phyloP scores from a whole-genome alignment of 768 basidiomycete genomes.

The Tulasnella sp. region DNA sequence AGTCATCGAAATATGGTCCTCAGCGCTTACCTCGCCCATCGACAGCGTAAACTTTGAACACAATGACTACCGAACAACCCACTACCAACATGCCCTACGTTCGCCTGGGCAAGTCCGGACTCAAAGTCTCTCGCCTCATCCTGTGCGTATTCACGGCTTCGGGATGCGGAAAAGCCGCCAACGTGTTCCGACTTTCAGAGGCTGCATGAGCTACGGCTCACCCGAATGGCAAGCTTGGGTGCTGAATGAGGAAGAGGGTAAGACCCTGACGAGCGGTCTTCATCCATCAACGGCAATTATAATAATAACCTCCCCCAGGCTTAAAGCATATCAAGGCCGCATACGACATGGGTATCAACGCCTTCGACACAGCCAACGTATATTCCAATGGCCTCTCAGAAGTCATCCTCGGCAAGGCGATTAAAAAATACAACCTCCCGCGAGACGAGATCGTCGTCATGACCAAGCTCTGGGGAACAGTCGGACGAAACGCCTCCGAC shows the following conservation, averaged over 20 bases:
- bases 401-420: slow-evolving; percentile 62
- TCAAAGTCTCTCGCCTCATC: slow-evolving; percentile 25
- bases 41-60: neutral
- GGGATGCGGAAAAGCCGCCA: neutral
- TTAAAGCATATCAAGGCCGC: slow-evolving; percentile 47
- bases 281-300: neutral
- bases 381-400: slow-evolving; percentile 68
- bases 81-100: slow-evolving; percentile 25
- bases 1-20: neutral
- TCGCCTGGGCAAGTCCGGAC: slow-evolving; percentile 28
- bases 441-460: slow-evolving; percentile 66
- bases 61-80: neutral
- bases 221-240: slow-evolving; percentile 56
- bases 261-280: slow-evolving; percentile 39
- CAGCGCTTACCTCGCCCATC: neutral
- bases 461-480: neutral
- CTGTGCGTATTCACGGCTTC: slow-evolving; percentile 6
- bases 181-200: slow-evolving; percentile 37
- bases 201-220: slow-evolving; percentile 55
- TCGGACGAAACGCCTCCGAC: neutral
- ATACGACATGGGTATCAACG: slow-evolving; percentile 28
- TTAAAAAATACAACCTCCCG: slow-evolving; percentile 51
- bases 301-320: neutral
- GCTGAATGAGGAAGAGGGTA: slow-evolving; percentile 47
- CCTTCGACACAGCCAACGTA: slow-evolving; percentile 37